phyloP scores from a whole-genome alignment of 331 rosid genomes.

The Cydonia oblonga region DNA sequence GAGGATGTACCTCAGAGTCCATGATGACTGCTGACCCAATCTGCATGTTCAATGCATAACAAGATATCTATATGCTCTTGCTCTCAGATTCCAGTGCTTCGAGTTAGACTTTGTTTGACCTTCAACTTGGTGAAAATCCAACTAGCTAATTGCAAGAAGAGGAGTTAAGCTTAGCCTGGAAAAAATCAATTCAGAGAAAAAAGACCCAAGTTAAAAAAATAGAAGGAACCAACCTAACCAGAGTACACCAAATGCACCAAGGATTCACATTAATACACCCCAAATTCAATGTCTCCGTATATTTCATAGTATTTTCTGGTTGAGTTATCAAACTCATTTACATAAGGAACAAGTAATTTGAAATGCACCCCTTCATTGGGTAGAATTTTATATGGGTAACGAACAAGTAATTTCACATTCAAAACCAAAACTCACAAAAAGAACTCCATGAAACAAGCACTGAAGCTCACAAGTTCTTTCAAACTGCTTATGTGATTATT shows the following conservation, averaged over 20 bases:
- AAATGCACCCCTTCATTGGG: neutral
- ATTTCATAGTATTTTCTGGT: neutral
- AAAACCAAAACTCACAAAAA: neutral
- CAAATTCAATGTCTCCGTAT: neutral
- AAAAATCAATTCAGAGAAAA: neutral
- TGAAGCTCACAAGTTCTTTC: neutral
- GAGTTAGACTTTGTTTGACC: slow-evolving; percentile 2
- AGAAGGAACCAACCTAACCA: neutral
- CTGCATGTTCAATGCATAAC: slow-evolving; percentile 35
- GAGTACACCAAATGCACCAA: neutral
- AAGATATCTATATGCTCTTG: slow-evolving; percentile 23
- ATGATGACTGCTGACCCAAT: slow-evolving; percentile 29
- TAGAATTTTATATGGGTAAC: neutral
- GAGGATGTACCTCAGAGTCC: slow-evolving; percentile 31
- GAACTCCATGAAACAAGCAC: neutral
- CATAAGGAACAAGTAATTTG: neutral
- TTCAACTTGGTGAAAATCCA: neutral
- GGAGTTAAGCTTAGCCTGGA: neutral
- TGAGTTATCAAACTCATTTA: neutral
- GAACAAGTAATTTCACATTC: neutral
- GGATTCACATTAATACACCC: neutral
- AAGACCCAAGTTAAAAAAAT: neutral
- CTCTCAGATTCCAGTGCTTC: slow-evolving; percentile 19
- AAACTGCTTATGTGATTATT: neutral
- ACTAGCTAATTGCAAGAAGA: slow-evolving; percentile 6